phyloP scores from a whole-genome alignment of 2,329 filamentous ascomycete species.

The Paecilomyces variotii region DNA sequence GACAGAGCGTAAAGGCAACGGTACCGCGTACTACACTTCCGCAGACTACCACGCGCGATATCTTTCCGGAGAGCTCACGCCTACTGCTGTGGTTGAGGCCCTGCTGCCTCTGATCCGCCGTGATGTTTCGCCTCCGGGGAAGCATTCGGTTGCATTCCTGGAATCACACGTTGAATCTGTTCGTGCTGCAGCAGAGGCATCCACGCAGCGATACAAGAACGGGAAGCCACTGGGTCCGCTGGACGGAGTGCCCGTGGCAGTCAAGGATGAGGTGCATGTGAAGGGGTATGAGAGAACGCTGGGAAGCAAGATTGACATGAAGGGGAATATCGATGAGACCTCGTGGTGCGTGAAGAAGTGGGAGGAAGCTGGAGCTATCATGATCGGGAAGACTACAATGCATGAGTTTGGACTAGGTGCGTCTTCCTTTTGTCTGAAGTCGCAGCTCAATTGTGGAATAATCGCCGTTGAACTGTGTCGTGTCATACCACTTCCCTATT shows the following conservation, averaged over 20 bases:
- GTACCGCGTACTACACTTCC: slow-evolving; percentile 55
- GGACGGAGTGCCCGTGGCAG: slow-evolving; percentile 73
- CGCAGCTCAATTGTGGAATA: not conserved
- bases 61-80: slow-evolving; percentile 60
- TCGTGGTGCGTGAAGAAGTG: slow-evolving; percentile 64
- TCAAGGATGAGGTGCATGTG: slow-evolving; percentile 74
- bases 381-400: slow-evolving; percentile 71
- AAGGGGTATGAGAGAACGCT: slow-evolving; percentile 61
- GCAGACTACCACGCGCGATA: slow-evolving; percentile 73
- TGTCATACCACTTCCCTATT: not conserved
- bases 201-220: slow-evolving; percentile 62
- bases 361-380: slow-evolving; percentile 65
- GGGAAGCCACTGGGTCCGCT: slow-evolving; percentile 60
- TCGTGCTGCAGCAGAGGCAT: slow-evolving; percentile 61
- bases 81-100: slow-evolving; percentile 61
- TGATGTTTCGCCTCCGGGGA: slow-evolving; percentile 45
- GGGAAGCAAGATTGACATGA: slow-evolving; percentile 56
- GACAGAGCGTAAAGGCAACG: slow-evolving; percentile 24
- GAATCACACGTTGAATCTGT: slow-evolving; percentile 56
- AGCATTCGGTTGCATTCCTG: slow-evolving; percentile 67
- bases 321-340: slow-evolving; percentile 45
- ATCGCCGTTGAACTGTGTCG: not conserved
- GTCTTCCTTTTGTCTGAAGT: slow-evolving; percentile 11
- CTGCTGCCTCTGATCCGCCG: slow-evolving; percentile 64
- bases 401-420: slow-evolving; percentile 66